These are phyloP conservation scores for Diaporthe sp. DNA, from an alignment of 2,329 filamentous ascomycete genomes.

Conservation along the genomic window DNA sequence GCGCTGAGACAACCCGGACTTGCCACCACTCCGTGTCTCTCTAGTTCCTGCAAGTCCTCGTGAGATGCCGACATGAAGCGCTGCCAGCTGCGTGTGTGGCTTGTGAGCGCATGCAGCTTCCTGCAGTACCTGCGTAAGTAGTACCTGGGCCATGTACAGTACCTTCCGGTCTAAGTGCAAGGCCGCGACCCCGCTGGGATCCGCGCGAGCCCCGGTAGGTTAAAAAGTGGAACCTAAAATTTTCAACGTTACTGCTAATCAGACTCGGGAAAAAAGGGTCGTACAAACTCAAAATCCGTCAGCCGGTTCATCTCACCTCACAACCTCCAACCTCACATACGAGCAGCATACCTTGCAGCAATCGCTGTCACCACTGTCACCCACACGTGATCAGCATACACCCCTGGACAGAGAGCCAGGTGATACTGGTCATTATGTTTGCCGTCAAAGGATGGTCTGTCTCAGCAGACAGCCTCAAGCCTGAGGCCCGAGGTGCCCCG, in stretches of 20 bases:
- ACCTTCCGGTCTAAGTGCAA: not conserved
- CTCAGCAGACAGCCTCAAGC: constrained; percentile 77
- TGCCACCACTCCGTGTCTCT: not conserved
- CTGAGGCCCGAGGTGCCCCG: constrained; percentile 67
- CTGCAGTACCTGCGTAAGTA: not conserved
- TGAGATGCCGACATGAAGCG: not conserved
- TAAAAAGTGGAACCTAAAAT: constrained; percentile 35
- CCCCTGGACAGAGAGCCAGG: not conserved
- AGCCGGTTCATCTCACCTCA: constrained; percentile 20
- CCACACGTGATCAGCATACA: not conserved
- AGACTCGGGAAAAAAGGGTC: constrained; percentile 19
- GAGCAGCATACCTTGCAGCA: not conserved
- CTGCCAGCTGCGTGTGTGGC: not conserved
- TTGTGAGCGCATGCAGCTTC: not conserved
- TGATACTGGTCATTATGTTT: constrained; percentile 74
- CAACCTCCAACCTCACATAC: constrained; percentile 21
- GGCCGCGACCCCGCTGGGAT: constrained; percentile 17
- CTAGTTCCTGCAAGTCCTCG: not conserved
- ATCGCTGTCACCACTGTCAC: not conserved
- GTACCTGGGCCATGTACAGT: not conserved
- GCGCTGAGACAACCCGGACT: not conserved
- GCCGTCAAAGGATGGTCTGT: constrained; percentile 94
- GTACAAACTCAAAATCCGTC: constrained; percentile 14
- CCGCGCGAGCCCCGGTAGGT: constrained; percentile 32
- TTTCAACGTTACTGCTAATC: constrained; percentile 35